Evolutionary conservation across 768 basidiomycete species (phyloP).

Genomic region (Lyophyllum semitale): DNA sequence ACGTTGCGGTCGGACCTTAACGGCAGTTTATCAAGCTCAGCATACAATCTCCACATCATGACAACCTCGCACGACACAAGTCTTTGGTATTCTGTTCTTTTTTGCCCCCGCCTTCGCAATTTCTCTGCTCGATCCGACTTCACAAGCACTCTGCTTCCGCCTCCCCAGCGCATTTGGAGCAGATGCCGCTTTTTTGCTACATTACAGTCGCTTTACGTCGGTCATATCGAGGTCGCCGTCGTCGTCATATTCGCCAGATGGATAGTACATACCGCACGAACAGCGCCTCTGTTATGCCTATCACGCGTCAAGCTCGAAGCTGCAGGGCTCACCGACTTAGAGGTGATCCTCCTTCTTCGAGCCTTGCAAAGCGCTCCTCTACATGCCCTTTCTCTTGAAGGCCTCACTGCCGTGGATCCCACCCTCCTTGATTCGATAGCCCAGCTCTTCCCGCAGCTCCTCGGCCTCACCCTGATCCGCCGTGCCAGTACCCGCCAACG

Average conservation of each 20-base stretch:
- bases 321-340: too few relatives aligned
- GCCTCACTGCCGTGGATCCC: neutral
- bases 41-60: neutral
- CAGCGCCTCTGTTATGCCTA: neutral
- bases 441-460: neutral
- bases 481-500: slow-evolving; percentile 1
- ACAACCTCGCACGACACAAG: too few relatives aligned
- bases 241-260: neutral
- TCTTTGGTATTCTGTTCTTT: too few relatives aligned
- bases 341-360: neutral
- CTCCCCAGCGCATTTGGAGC: neutral
- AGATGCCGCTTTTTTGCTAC: neutral
- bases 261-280: neutral
- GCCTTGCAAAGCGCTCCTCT: too few relatives aligned
- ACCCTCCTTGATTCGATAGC: neutral
- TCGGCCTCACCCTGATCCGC: slow-evolving; percentile 1
- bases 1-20: neutral
- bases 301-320: too few relatives aligned
- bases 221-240: neutral
- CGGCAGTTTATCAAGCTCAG: neutral
- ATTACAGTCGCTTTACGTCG: neutral
- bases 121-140: neutral
- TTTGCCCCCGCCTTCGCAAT: too few relatives aligned
- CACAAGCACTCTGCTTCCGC: neutral
- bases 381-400: too few relatives aligned